phyloP scores from a whole-genome alignment of 2,329 filamentous ascomycete genomes.

The Fusarium citri region DNA sequence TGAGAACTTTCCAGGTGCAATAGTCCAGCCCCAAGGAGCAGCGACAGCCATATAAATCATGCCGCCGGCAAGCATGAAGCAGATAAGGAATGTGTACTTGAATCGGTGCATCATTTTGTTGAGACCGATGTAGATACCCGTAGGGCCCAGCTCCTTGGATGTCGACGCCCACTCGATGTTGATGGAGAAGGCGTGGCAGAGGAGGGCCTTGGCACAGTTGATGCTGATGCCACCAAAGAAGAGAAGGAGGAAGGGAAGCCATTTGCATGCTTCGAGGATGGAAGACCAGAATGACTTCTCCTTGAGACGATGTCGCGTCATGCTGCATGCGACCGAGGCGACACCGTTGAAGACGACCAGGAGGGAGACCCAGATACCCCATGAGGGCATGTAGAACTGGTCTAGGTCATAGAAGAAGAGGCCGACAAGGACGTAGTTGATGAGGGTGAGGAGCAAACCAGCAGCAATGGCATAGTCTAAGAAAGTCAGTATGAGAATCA shows the following conservation, averaged over 20 bases:
- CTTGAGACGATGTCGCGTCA: slow-evolving; percentile 45
- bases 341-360: slow-evolving; percentile 44
- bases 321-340: slow-evolving; percentile 40
- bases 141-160: slow-evolving; percentile 46
- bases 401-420: slow-evolving; percentile 75
- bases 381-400: slow-evolving; percentile 75
- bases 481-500: neutral
- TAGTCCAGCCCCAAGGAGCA: slow-evolving; percentile 45
- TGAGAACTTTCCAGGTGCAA: slow-evolving; percentile 41
- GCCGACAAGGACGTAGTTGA: slow-evolving; percentile 80
- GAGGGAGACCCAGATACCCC: slow-evolving; percentile 68
- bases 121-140: slow-evolving; percentile 49
- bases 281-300: slow-evolving; percentile 45
- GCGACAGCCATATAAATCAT: slow-evolving; percentile 46
- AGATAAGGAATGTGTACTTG: slow-evolving; percentile 51
- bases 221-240: slow-evolving; percentile 49
- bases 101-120: slow-evolving; percentile 60
- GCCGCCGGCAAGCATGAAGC: slow-evolving; percentile 37
- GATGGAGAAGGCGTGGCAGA: slow-evolving; percentile 45
- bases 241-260: slow-evolving; percentile 46
- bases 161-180: slow-evolving; percentile 49
- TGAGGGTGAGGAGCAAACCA: slow-evolving; percentile 71
- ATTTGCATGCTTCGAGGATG: slow-evolving; percentile 43
- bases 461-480: slow-evolving; percentile 73
- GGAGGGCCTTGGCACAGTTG: slow-evolving; percentile 46